phyloP scores from a whole-genome alignment of 139 green algal genomes.

The Chlorella vulgaris region DNA sequence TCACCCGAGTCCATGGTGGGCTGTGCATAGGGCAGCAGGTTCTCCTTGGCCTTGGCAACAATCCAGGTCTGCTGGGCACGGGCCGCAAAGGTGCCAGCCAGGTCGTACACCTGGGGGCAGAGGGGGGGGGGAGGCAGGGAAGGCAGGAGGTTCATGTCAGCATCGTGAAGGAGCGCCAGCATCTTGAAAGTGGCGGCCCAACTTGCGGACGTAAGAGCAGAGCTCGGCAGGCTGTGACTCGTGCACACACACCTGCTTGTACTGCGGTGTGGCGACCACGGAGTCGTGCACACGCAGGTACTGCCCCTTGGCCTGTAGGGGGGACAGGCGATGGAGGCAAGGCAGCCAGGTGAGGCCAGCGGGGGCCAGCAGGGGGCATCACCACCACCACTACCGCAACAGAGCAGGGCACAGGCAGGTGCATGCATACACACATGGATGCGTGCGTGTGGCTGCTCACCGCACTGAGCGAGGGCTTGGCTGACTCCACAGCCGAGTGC shows the following conservation, averaged over 20 bases:
- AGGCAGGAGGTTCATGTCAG: too few relatives aligned
- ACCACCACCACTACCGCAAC: background rate
- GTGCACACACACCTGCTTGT: constrained; percentile 28
- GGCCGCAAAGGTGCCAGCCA: constrained; percentile 4
- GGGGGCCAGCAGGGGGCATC: too few relatives aligned
- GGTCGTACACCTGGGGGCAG: background rate
- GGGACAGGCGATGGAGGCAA: background rate
- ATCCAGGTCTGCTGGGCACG: constrained; percentile 27
- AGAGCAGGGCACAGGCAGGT: background rate
- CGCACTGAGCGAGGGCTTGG: constrained; percentile 27
- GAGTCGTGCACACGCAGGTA: constrained; percentile 36
- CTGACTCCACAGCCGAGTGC: constrained; percentile 20
- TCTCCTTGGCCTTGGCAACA: constrained; percentile 24
- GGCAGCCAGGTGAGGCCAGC: background rate
- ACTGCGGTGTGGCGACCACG: constrained; percentile 38
- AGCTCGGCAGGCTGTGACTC: too few relatives aligned
- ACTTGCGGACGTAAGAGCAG: too few relatives aligned
- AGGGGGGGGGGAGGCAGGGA: background rate
- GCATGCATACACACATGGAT: background rate
- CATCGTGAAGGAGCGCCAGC: background rate
- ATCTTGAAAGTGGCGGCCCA: background rate
- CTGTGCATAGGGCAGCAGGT: constrained; percentile 19
- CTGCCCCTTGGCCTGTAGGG: background rate
- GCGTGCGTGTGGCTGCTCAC: background rate
- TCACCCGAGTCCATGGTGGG: constrained; percentile 24